These are phyloP conservation scores for Blastobotrys raffinosifermentans DNA, from an alignment of 1,139 yeast species.

Conservation along the genomic window DNA sequence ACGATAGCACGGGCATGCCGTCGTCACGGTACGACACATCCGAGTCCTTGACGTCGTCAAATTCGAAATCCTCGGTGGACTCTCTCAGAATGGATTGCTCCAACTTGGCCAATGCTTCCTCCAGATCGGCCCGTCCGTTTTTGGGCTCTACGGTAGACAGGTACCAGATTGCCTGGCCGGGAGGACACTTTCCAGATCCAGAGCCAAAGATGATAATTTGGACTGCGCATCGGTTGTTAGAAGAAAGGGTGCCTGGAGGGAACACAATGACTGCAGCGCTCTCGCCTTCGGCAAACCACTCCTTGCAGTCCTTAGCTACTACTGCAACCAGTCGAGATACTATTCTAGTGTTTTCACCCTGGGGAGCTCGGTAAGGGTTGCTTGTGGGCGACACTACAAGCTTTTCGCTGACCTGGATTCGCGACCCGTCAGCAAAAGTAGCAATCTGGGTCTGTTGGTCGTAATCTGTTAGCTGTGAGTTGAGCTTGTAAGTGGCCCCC, in stretches of 20 bases:
- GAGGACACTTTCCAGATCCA: slow-evolving; percentile 85
- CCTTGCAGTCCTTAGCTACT: slow-evolving; percentile 80
- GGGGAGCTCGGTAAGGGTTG: slow-evolving; percentile 1
- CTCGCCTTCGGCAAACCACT: slow-evolving; percentile 87
- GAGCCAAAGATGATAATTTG: slow-evolving; percentile 85
- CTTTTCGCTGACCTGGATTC: slow-evolving; percentile 69
- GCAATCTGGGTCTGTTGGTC: slow-evolving; percentile 66
- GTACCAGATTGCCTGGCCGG: slow-evolving; percentile 88
- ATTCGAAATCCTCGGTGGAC: slow-evolving; percentile 48
- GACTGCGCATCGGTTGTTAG: slow-evolving; percentile 64
- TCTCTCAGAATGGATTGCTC: slow-evolving; percentile 78
- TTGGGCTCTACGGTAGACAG: slow-evolving; percentile 63
- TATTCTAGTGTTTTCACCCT: slow-evolving; percentile 35
- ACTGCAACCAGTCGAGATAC: slow-evolving; percentile 74
- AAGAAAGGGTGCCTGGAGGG: slow-evolving; percentile 78
- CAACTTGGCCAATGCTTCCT: slow-evolving; percentile 71
- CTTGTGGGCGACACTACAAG: slow-evolving; percentile 39
- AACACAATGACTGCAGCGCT: slow-evolving; percentile 82
- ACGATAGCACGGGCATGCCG: slow-evolving; percentile 67
- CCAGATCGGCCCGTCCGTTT: slow-evolving; percentile 71
- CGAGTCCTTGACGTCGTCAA: slow-evolving; percentile 48
- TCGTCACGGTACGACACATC: slow-evolving; percentile 51
- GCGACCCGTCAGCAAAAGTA: slow-evolving; percentile 68
- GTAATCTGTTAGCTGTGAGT: slow-evolving; percentile 55
- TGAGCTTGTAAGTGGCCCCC: slow-evolving; percentile 86